Conservation (phyloP, 306 rosid species). For the Fagus sylvatica region DNA sequence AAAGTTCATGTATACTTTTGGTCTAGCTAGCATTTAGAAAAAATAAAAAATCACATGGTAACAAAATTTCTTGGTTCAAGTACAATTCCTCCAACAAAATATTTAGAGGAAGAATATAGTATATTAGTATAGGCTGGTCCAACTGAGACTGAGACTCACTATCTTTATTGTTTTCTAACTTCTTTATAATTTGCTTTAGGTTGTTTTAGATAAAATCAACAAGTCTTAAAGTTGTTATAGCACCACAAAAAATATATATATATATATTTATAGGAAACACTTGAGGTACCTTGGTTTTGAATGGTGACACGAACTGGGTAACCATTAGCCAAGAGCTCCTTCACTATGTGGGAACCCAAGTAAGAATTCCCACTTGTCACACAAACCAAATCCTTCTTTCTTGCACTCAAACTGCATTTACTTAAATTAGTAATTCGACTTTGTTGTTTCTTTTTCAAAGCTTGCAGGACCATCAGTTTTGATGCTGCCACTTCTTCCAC, state of each 20-base stretch:
- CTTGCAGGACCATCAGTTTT: not conserved
- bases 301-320: conserved; percentile 1
- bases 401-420: not conserved
- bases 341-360: not conserved
- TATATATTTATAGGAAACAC: not conserved
- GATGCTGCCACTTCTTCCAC: not conserved
- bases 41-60: too few species aligned
- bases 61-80: too few species aligned
- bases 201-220: not conserved
- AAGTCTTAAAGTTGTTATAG: not conserved
- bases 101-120: too few species aligned
- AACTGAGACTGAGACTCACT: not conserved
- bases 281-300: not conserved
- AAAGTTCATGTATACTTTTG: too few species aligned
- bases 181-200: not conserved
- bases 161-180: not conserved
- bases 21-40: too few species aligned
- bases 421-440: not conserved
- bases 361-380: conserved; percentile 11
- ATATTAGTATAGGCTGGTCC: not conserved
- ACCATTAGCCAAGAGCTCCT: not conserved
- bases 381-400: not conserved
- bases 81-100: too few species aligned
- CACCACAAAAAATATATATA: not conserved
- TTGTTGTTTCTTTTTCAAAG: not conserved